phyloP scores from a whole-genome alignment of 371 early-diverging fungal genomes.

The Zancudomyces culisetae region DNA sequence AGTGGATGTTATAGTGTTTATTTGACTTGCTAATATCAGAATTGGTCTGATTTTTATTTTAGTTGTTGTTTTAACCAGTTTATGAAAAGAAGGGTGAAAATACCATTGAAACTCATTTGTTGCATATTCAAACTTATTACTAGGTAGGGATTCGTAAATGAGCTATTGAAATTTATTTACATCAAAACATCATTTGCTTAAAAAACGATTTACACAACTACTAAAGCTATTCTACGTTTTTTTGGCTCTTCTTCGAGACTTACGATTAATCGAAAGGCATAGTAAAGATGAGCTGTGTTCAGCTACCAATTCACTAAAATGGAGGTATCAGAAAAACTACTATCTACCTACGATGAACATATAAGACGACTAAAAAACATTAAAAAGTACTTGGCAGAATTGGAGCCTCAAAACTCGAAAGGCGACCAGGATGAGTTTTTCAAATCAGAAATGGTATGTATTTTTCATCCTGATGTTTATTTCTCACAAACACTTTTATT shows the following conservation, averaged over 20 bases:
- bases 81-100: too few relatives aligned
- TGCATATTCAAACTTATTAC: too few relatives aligned
- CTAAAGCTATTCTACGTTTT: too few relatives aligned
- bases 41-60: not conserved
- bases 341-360: not conserved
- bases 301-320: not conserved
- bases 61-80: too few relatives aligned
- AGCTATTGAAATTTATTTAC: too few relatives aligned
- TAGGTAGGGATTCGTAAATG: too few relatives aligned
- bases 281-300: too few relatives aligned
- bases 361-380: not conserved
- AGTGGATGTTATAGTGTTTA: not conserved
- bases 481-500: not conserved
- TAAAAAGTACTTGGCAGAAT: not conserved
- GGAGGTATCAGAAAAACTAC: not conserved
- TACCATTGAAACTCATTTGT: too few relatives aligned
- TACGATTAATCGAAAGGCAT: too few relatives aligned
- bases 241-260: too few relatives aligned
- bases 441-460: conserved; percentile 2
- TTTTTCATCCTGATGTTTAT: not conserved
- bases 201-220: too few relatives aligned
- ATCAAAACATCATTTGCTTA: too few relatives aligned
- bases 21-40: not conserved
- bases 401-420: not conserved
- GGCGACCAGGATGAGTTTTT: conserved; percentile 6